Conservation (phyloP, 306 rosid genomes). For the Lagenaria siceraria region DNA sequence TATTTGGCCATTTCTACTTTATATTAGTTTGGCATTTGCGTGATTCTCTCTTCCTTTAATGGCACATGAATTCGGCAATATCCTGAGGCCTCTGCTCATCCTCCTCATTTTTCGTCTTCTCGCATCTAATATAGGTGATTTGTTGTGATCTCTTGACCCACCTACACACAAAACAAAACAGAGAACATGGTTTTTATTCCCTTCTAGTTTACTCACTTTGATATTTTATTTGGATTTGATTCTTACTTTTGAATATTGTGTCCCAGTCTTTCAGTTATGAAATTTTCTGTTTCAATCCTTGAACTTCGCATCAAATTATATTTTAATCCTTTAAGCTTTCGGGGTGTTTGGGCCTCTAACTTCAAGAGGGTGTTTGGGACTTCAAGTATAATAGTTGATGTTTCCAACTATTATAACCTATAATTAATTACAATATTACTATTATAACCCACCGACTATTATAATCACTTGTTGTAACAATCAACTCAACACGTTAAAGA, state of each 20-base stretch:
- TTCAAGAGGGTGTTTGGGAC: too few species aligned
- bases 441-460: too few species aligned
- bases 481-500: too few species aligned
- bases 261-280: background rate
- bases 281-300: background rate
- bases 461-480: too few species aligned
- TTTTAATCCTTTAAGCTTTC: background rate
- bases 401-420: too few species aligned
- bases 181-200: background rate
- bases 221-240: background rate
- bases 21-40: background rate
- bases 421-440: too few species aligned
- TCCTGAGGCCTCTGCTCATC: background rate
- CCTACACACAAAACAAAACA: background rate
- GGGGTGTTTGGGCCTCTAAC: too few species aligned
- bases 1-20: background rate
- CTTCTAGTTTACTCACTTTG: background rate
- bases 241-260: background rate
- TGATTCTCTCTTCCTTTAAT: background rate
- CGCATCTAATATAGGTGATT: background rate
- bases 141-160: background rate
- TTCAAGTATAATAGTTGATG: too few species aligned
- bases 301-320: background rate
- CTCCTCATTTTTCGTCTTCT: background rate
- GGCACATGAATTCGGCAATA: background rate